These are phyloP conservation scores for Rhododendron ovatum DNA, from an alignment of 148 eudicot genomes.

Conservation along the genomic window DNA sequence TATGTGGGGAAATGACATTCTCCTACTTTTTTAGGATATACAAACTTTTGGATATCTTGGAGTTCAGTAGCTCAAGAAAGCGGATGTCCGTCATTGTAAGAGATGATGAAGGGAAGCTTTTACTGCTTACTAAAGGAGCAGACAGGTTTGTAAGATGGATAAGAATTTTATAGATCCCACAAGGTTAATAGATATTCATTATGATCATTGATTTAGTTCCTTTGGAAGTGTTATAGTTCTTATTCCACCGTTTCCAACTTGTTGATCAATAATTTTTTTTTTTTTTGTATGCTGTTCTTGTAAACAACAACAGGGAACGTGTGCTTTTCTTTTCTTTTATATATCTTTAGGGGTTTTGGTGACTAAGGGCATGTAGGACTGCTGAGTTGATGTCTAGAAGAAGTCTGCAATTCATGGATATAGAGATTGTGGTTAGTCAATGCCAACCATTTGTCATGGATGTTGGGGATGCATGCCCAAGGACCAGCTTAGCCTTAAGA, in stretches of 20 bases:
- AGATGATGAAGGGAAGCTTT: conserved; percentile 40
- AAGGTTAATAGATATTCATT: not conserved
- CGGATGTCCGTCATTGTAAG: conserved; percentile 62
- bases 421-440: not conserved
- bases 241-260: not conserved
- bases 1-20: not conserved
- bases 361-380: not conserved
- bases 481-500: not conserved
- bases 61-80: conserved; percentile 69
- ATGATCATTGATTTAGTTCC: not conserved
- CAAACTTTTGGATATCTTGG: conserved; percentile 42
- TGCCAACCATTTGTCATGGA: not conserved
- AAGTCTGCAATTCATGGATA: not conserved
- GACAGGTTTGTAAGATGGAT: conserved; percentile 47
- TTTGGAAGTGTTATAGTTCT: not conserved
- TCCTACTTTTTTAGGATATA: conserved; percentile 28
- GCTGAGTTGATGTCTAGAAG: not conserved
- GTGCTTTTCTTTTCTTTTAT: not conserved
- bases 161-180: not conserved
- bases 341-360: not conserved
- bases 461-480: not conserved
- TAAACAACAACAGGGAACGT: not conserved
- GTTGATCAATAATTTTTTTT: not conserved
- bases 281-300: not conserved
- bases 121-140: conserved; percentile 63